Evolutionary conservation across 1,284 basidiomycete species (phyloP), one percentile per base, ranked within the genome.

Genomic region (Phellopilus nigrolimitatus): DNA sequence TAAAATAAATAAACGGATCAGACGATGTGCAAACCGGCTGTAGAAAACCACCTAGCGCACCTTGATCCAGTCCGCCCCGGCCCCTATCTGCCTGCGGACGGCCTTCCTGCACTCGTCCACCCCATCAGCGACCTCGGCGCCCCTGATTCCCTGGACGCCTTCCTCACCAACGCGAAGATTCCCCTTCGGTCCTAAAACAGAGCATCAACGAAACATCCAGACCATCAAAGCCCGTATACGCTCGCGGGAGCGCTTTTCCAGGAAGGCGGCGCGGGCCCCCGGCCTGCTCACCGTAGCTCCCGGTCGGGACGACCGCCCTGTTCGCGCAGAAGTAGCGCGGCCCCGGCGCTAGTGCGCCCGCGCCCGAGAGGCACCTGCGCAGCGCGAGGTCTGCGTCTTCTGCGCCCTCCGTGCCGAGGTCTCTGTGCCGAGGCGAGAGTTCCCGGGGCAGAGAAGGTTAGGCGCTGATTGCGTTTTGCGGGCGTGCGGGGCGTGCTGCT

Each of bases 51-150:
- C 34, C 19, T 8, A 19, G 45, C 57, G 8, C 42, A 75, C 73
- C 76, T 81, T 79, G 57, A 82, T 76, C 75, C 78, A 80, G 64
- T 85, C 82, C 3, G 80, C 79, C 3, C 82, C 82, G n/a, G 80
- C 76, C 19, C 82, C 81, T 51, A 85, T 73, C 59, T 84, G 82
- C 54, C 72, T 72, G 38, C 82, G 69, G 2, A 84, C 79, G 9
- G 74, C 80, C 51, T 71, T 72, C 38, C 75, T 62, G 59, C 82
- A 81, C 31, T 71, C 78, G 30, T 75, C 75, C 9, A 72, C 64
- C 2, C 83, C 82, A 56, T 85, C 80, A 1, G 74, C 80, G 2
- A 73, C 71, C 54, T 81, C 76, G 5, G 79, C 79, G 8, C 82
- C 80, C 2, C 70, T 74, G 21, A 82, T 66, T 2, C 78, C 75